Evolutionary conservation across 176 grass and related monocot species (phyloP).

Genomic region (Triticum monococcum): DNA sequence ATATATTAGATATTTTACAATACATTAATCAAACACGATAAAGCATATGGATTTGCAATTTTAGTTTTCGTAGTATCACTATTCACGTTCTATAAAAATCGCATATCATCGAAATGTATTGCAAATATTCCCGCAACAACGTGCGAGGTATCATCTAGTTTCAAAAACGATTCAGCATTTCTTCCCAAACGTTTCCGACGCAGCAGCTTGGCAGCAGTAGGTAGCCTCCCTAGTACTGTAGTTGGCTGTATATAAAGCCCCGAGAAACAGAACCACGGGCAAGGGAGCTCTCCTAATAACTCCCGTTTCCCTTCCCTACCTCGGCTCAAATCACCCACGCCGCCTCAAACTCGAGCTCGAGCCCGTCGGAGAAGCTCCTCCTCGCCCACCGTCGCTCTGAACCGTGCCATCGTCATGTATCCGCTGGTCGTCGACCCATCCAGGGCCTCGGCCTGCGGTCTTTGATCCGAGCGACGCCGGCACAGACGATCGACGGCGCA

Average conservation of each 20-base stretch:
- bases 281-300: not conserved
- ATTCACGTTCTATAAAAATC: no score
- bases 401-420: not conserved
- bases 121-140: no score
- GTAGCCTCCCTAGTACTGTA: not conserved
- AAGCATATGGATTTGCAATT: no score
- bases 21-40: no score
- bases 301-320: not conserved
- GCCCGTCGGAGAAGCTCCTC: not conserved
- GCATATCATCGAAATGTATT: no score
- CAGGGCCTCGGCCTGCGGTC: not conserved
- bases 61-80: no score
- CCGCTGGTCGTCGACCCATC: not conserved
- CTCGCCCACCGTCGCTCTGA: not conserved
- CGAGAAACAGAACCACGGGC: not conserved
- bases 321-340: not conserved
- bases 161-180: not conserved
- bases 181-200: constrained; percentile 13
- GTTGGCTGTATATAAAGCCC: not conserved
- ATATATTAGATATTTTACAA: no score
- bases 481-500: not conserved
- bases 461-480: not conserved
- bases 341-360: not conserved
- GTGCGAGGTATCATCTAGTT: no score
- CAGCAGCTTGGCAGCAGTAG: not conserved